phyloP scores from a whole-genome alignment of 2,329 filamentous ascomycete genomes.

The Trichothecium sympodiale region DNA sequence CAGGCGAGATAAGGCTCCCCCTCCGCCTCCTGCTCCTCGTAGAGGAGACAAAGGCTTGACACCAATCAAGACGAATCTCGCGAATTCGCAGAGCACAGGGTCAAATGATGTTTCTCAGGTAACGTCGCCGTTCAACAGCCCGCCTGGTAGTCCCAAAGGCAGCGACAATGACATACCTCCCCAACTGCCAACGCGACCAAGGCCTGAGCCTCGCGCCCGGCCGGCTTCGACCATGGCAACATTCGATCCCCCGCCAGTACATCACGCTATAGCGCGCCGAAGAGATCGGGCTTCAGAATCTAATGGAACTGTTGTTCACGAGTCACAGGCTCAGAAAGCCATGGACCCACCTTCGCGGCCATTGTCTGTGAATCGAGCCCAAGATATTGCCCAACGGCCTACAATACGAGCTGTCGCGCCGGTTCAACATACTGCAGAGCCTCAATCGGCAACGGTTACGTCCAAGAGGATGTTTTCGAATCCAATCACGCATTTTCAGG shows the following conservation, averaged over 20 bases:
- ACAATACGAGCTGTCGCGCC: constrained; percentile 13
- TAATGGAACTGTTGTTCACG: constrained; percentile 22
- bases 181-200: constrained; percentile 36
- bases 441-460: constrained; percentile 7
- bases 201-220: constrained; percentile 15
- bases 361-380: constrained; percentile 14
- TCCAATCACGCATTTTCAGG: constrained; percentile 14
- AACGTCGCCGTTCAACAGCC: constrained; percentile 77
- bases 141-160: constrained; percentile 58
- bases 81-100: constrained; percentile 3
- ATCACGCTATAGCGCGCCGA: constrained; percentile 34
- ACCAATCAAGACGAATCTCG: constrained; percentile 7
- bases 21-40: constrained; percentile 69
- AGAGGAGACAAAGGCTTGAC: constrained; percentile 50
- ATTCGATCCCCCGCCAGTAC: constrained; percentile 43
- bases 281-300: constrained; percentile 32
- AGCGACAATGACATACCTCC: constrained; percentile 39
- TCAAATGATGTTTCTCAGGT: constrained; percentile 19
- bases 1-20: constrained; percentile 34
- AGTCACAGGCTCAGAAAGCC: constrained; percentile 6
- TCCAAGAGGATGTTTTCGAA: constrained; percentile 19
- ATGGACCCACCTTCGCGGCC: constrained; percentile 27
- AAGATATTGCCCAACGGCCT: constrained; percentile 28
- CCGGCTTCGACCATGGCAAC: constrained; percentile 11
- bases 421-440: constrained; percentile 3